Conservation (phyloP, 768 basidiomycete genomes). For the Cystofilobasidium bisporidii region DNA sequence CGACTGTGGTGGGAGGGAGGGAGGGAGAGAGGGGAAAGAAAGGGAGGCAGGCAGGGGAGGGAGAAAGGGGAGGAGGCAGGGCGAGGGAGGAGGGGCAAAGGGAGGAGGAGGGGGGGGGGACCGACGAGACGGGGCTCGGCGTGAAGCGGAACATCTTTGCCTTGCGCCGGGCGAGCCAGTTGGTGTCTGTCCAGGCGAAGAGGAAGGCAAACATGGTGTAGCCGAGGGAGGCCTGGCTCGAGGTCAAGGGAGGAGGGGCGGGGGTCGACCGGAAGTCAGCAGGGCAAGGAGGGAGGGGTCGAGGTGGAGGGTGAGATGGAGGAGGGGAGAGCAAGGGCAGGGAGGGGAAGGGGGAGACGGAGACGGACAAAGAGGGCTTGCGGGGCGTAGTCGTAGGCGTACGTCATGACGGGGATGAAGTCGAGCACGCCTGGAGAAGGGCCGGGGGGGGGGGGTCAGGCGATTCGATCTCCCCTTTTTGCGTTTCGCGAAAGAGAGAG, state of each 20-base stretch:
- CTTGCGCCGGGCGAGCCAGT: conserved; percentile 47
- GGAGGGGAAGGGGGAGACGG: not conserved
- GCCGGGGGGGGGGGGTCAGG: no score
- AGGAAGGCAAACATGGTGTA: conserved; percentile 47
- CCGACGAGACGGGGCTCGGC: conserved; percentile 45
- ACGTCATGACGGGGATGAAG: conserved; percentile 49
- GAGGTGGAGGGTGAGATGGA: no score
- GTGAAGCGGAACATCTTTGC: conserved; percentile 50
- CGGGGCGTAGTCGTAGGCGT: conserved; percentile 45
- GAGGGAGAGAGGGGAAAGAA: no score
- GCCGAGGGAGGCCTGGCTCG: conserved; percentile 20
- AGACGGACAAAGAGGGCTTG: conserved; percentile 42
- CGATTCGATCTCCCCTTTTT: no score
- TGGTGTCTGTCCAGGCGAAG: conserved; percentile 45
- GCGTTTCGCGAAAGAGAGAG: no score
- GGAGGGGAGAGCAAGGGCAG: not conserved
- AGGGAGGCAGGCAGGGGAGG: no score
- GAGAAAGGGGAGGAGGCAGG: conserved; percentile 2
- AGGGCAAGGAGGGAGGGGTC: not conserved
- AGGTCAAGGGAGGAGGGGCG: not conserved
- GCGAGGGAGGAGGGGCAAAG: not conserved
- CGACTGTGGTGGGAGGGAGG: no score
- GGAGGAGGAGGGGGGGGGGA: conserved; percentile 40
- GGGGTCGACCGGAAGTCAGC: not conserved
- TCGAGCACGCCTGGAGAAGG: conserved; percentile 46